Evolutionary conservation across 495 filamentous ascomycete genomes (phyloP).

Genomic region (Usnea hakonensis): DNA sequence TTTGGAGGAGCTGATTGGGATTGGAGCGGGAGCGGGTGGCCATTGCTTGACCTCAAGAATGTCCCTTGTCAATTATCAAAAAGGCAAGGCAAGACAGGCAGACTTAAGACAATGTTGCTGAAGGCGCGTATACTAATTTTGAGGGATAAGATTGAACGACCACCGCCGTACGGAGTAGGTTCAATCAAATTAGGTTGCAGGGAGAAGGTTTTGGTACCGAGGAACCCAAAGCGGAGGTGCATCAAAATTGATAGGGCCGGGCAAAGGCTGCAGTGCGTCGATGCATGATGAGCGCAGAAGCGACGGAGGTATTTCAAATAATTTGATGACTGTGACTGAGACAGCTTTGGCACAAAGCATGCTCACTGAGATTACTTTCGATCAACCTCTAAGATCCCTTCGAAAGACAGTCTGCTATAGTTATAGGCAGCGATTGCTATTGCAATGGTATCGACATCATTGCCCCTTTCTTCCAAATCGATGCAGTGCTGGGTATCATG

Average conservation of each 20-base stretch:
- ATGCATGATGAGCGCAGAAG: not conserved
- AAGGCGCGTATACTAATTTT: no score
- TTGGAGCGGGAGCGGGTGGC: conserved; percentile 11
- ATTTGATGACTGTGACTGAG: not conserved
- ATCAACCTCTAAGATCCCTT: not conserved
- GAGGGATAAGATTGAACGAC: no score
- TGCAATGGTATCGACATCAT: not conserved
- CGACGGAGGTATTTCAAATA: not conserved
- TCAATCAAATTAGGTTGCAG: no score
- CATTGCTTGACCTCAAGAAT: conserved; percentile 7
- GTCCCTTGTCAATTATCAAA: not conserved
- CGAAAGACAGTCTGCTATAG: not conserved
- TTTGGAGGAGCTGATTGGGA: conserved; percentile 14
- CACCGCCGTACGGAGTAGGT: no score
- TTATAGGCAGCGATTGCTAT: not conserved
- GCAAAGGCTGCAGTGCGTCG: not conserved
- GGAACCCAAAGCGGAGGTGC: not conserved
- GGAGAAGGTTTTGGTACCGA: no score
- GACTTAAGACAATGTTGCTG: not conserved
- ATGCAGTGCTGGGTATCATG: conserved; percentile 1
- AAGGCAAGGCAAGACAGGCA: not conserved
- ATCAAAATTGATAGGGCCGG: not conserved
- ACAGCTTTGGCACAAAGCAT: not conserved
- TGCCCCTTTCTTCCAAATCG: not conserved
- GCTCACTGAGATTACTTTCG: not conserved